Percentiles rank a stretch among this genome's conserved stretches.
Conservation (phyloP, 2,329 filamentous ascomycete species). For the Sclerotinia subarctica region DNA sequence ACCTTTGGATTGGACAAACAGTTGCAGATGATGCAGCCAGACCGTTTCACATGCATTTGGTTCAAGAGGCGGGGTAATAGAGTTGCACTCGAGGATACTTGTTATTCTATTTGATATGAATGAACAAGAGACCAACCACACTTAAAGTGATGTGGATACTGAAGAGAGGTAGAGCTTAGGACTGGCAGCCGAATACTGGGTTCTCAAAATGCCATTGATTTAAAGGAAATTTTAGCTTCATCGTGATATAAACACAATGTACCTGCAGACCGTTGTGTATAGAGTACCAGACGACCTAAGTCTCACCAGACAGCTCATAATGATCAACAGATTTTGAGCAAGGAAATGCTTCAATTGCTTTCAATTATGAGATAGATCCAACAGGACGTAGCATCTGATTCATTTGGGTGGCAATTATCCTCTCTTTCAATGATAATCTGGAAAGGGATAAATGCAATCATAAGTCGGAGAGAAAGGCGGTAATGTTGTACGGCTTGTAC, state of each 20-base stretch:
- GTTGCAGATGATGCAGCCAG: slow-evolving; percentile 22
- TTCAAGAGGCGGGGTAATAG: slow-evolving; percentile 18
- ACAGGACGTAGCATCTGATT: neutral
- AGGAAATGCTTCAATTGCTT: neutral
- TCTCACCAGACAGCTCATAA: slow-evolving; percentile 16
- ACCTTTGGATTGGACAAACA: slow-evolving; percentile 14
- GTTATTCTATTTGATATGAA: slow-evolving; percentile 1
- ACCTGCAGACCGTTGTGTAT: slow-evolving; percentile 8
- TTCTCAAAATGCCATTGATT: neutral
- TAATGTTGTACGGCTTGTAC: neutral
- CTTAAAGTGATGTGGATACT: neutral
- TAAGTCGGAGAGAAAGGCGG: neutral
- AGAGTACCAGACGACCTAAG: slow-evolving; percentile 4
- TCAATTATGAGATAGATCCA: slow-evolving; percentile 5
- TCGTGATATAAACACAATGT: slow-evolving; percentile 14
- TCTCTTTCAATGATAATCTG: neutral
- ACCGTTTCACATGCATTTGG: slow-evolving; percentile 21
- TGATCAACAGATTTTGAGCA: neutral
- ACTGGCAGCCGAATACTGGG: neutral
- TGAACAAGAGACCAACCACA: neutral
- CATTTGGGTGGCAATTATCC: neutral
- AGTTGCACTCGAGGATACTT: neutral
- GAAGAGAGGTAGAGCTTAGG: neutral
- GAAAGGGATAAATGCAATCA: neutral
- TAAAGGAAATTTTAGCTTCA: neutral